Evolutionary conservation across 1,284 basidiomycete genomes (phyloP).

Genomic region (Puccinia horiana): DNA sequence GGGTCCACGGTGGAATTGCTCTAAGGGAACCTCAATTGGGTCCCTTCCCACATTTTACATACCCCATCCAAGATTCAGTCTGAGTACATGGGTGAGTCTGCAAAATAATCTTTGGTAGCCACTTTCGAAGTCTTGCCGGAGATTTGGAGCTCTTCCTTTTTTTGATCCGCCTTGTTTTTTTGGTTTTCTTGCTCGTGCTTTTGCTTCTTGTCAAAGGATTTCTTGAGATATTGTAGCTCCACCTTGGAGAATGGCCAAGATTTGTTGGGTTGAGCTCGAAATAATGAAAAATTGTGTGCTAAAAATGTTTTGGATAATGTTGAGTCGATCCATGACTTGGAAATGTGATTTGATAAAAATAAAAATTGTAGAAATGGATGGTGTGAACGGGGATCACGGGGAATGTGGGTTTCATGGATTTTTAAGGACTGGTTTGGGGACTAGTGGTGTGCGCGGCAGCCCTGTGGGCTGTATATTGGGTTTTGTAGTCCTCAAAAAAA

Average conservation of each 20-base stretch:
- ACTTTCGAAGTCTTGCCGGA: not conserved
- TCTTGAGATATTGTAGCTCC: not conserved
- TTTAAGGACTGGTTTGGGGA: no score
- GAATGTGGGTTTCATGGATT: no score
- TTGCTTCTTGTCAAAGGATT: not conserved
- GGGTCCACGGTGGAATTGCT: no score
- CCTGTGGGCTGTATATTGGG: no score
- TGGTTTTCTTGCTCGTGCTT: not conserved
- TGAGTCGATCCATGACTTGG: not conserved
- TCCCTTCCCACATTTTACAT: no score
- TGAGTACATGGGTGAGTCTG: not conserved
- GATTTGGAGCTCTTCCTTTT: not conserved
- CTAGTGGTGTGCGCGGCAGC: no score
- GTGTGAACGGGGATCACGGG: no score
- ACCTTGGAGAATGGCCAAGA: not conserved
- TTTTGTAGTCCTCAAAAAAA: no score
- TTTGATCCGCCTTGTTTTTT: not conserved
- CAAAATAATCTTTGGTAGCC: constrained; percentile 12
- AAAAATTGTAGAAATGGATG: no score
- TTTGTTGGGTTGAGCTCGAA: not conserved
- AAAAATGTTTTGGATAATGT: not conserved
- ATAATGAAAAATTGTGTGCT: not conserved
- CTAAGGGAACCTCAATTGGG: no score
- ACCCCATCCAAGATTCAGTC: no score
- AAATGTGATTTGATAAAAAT: no score